Evolutionary conservation across 768 basidiomycete genomes (phyloP).

Genomic region (Botryobasidium botryosum): DNA sequence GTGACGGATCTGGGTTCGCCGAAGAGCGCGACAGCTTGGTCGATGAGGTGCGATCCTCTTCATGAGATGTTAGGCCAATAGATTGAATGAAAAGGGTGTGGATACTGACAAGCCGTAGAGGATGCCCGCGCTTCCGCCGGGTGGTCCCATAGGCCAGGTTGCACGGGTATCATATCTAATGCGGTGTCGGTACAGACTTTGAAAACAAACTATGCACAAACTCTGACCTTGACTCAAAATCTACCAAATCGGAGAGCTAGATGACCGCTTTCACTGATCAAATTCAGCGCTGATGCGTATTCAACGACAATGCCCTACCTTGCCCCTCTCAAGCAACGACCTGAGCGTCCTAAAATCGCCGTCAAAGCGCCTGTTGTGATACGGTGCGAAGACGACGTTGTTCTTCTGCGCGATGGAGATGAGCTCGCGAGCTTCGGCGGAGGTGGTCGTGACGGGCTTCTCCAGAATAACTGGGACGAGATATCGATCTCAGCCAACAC

Average conservation of each 20-base stretch:
- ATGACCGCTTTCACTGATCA: no score
- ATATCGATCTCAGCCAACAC: background rate
- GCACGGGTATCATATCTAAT: conserved; percentile 1
- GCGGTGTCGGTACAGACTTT: background rate
- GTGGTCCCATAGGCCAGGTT: conserved; percentile 1
- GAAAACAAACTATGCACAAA: no score
- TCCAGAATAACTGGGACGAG: conserved; percentile 11
- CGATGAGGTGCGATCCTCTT: conserved; percentile 6
- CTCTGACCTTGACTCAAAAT: no score
- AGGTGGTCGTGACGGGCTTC: conserved; percentile 12
- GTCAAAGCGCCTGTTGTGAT: conserved; percentile 13
- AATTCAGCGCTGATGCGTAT: no score
- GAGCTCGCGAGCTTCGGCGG: conserved; percentile 11
- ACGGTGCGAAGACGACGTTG: conserved; percentile 9
- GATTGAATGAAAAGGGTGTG: background rate
- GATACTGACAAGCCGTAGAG: conserved; percentile 5
- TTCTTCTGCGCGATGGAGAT: conserved; percentile 9
- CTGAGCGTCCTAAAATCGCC: conserved; percentile 3
- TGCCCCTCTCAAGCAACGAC: background rate
- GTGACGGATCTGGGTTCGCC: conserved; percentile 5
- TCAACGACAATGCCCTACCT: no score
- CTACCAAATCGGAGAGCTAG: no score
- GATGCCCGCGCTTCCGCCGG: conserved; percentile 1
- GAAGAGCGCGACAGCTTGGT: conserved; percentile 6
- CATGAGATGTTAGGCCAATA: background rate